Evolutionary conservation across 805 yeast genomes (phyloP).

Genomic region (Debaryomyces prosopidis): DNA sequence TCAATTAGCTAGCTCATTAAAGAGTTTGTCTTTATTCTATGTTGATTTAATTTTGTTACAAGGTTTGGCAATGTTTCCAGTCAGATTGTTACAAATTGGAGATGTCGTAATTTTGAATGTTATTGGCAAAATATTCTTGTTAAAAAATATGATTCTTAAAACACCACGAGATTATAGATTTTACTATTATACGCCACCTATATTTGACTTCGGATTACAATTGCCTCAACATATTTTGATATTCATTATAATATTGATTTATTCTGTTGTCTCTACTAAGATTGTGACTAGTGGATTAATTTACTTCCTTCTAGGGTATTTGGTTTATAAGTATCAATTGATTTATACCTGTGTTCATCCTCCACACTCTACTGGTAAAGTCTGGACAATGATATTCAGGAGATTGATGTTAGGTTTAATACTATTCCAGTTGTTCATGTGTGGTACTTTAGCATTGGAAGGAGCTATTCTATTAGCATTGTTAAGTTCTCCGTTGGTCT

Average conservation of each 20-base stretch:
- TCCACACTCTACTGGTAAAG: conserved; percentile 65
- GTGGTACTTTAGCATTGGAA: conserved; percentile 62
- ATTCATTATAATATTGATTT: conserved; percentile 57
- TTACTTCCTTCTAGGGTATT: conserved; percentile 56
- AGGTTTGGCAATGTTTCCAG: conserved; percentile 66
- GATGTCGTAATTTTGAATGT: conserved; percentile 49
- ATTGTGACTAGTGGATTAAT: conserved; percentile 58
- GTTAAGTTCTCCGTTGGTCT: conserved; percentile 49
- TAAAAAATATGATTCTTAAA: conserved; percentile 37
- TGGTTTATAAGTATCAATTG: conserved; percentile 62
- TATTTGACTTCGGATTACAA: conserved; percentile 61
- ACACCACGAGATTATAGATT: conserved; percentile 55
- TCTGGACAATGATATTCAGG: conserved; percentile 64
- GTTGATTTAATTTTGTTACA: conserved; percentile 67
- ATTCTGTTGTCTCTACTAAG: conserved; percentile 62
- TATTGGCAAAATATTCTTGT: conserved; percentile 37
- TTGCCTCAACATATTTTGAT: conserved; percentile 63
- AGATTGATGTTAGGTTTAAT: conserved; percentile 55
- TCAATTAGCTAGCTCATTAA: conserved; percentile 53
- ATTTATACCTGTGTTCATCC: conserved; percentile 63
- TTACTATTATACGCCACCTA: conserved; percentile 55
- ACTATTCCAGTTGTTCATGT: conserved; percentile 61
- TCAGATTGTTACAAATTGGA: conserved; percentile 54
- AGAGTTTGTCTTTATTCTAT: conserved; percentile 53
- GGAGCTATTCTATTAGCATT: conserved; percentile 53